These are phyloP conservation scores for Gnaphalium uliginosum DNA, from an alignment of 129 eudicot genomes.

Conservation along the genomic window DNA sequence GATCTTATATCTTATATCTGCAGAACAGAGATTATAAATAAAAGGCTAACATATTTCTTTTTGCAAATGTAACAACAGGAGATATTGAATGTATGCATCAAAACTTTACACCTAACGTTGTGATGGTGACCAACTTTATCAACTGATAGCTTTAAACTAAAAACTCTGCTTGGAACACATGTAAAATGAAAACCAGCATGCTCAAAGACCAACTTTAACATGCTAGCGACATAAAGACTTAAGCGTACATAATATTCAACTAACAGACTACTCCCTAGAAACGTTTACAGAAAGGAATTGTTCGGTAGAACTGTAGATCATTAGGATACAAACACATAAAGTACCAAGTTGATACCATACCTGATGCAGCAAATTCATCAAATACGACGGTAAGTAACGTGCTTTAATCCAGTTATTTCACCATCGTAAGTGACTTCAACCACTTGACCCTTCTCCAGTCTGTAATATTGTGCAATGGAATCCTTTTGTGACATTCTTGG, in stretches of 20 bases:
- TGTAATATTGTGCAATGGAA: slow-evolving; percentile 80
- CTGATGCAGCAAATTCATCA: slow-evolving; percentile 43
- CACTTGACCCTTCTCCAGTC: slow-evolving; percentile 81
- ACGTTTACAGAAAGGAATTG: background rate
- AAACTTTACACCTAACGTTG: too few species aligned
- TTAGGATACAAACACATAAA: slow-evolving; percentile 23
- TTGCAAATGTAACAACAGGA: too few species aligned
- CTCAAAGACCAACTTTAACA: background rate
- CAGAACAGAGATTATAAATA: too few species aligned
- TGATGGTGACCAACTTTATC: too few species aligned
- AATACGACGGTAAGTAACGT: slow-evolving; percentile 78
- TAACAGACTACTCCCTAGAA: slow-evolving; percentile 21
- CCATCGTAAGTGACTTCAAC: slow-evolving; percentile 70
- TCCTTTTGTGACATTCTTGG: slow-evolving; percentile 80
- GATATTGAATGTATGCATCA: too few species aligned
- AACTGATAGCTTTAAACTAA: too few species aligned
- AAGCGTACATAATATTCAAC: slow-evolving; percentile 17
- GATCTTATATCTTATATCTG: too few species aligned
- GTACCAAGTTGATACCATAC: slow-evolving; percentile 15
- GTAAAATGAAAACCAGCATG: background rate
- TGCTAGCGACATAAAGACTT: background rate
- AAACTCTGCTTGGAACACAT: background rate
- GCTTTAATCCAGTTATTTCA: slow-evolving; percentile 68
- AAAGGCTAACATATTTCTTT: too few species aligned
- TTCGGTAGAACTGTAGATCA: background rate